Evolutionary conservation across 2,329 filamentous ascomycete genomes (phyloP).

Genomic region (Colletotrichum camelliae): DNA sequence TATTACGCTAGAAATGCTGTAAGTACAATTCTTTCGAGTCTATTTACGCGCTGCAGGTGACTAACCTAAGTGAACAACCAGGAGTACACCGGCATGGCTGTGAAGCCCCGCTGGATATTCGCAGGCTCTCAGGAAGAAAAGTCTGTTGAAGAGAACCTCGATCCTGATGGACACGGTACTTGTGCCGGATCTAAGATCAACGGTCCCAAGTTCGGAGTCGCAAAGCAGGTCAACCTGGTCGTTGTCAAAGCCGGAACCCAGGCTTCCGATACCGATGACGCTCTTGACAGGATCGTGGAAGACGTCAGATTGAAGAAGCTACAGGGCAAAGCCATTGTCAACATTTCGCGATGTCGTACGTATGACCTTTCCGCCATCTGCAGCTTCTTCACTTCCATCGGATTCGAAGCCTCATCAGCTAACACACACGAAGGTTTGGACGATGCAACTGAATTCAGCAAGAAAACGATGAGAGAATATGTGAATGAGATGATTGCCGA

Average conservation of each 20-base stretch:
- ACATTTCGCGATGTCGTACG: not conserved
- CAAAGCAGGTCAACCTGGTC: not conserved
- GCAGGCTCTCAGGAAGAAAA: not conserved
- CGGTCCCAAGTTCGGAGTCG: not conserved
- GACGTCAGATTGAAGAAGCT: not conserved
- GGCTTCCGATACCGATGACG: not conserved
- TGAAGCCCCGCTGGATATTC: not conserved
- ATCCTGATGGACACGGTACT: not conserved
- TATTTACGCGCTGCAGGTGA: too few relatives aligned
- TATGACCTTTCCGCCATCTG: not conserved
- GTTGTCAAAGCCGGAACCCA: not conserved
- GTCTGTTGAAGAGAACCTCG: not conserved
- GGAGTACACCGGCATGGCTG: not conserved
- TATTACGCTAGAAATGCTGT: not conserved
- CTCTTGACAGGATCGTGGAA: not conserved
- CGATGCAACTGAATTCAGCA: accelerated
- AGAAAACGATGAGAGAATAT: not conserved
- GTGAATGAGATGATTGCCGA: not conserved
- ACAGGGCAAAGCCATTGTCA: not conserved
- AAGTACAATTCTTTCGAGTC: not conserved
- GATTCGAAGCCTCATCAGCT: not conserved
- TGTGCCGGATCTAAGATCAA: not conserved
- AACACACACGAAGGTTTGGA: not conserved
- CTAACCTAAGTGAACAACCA: not conserved
- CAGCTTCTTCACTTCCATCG: accelerated